These are phyloP conservation scores for Coemansia sp. DNA, from an alignment of 192 early-diverging fungal genomes.

Conservation along the genomic window DNA sequence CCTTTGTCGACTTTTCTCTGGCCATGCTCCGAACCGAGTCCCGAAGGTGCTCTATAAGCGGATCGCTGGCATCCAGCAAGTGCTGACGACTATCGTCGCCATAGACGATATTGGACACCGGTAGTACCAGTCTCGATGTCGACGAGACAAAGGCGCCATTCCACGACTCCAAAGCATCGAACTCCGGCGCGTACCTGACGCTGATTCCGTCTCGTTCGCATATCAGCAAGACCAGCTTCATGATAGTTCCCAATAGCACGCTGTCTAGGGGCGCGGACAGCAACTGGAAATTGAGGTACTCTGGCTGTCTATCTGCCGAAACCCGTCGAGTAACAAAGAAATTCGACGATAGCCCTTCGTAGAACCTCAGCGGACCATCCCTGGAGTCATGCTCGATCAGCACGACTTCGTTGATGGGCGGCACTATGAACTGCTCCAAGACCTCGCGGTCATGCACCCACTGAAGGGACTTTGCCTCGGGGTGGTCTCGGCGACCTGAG, in stretches of 20 bases:
- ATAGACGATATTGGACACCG: slow-evolving; percentile 20
- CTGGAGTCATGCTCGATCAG: slow-evolving; percentile 20
- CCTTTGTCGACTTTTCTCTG: slow-evolving; percentile 19
- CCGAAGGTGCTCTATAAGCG: slow-evolving; percentile 37
- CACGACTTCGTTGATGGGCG: slow-evolving; percentile 45
- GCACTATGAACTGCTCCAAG: slow-evolving; percentile 30
- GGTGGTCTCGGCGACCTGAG: slow-evolving; percentile 26
- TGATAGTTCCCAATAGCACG: slow-evolving; percentile 51
- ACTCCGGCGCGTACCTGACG: slow-evolving; percentile 24
- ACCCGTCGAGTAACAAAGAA: slow-evolving; percentile 37
- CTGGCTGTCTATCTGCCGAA: neutral
- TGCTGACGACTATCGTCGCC: slow-evolving; percentile 7
- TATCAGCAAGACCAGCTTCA: slow-evolving; percentile 48
- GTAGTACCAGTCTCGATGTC: slow-evolving; percentile 48
- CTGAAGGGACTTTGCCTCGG: slow-evolving; percentile 43
- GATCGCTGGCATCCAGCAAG: slow-evolving; percentile 14
- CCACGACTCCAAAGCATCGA: slow-evolving; percentile 28
- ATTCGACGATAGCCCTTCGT: slow-evolving; percentile 54
- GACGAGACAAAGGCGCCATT: slow-evolving; percentile 51
- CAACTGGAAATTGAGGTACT: slow-evolving; percentile 27
- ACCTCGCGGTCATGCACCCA: slow-evolving; percentile 53
- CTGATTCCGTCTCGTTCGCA: slow-evolving; percentile 34
- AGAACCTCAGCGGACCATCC: slow-evolving; percentile 13
- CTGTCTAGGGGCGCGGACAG: slow-evolving; percentile 35
- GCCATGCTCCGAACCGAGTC: slow-evolving; percentile 25